These are phyloP conservation scores for Teratosphaeria viscida DNA, from an alignment of 2,329 filamentous ascomycete genomes.

Conservation along the genomic window DNA sequence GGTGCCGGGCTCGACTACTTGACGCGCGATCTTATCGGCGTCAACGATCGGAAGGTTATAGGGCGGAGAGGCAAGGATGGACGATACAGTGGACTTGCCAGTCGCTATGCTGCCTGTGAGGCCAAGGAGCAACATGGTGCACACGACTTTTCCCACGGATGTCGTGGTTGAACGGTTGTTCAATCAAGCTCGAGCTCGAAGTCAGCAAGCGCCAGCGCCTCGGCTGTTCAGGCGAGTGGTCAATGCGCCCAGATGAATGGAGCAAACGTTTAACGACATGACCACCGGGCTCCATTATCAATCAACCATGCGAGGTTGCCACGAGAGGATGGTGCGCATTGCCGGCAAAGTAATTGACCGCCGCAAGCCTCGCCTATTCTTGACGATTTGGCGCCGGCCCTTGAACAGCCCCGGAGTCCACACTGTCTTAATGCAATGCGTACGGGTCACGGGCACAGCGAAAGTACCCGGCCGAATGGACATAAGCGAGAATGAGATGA, in stretches of 20 bases:
- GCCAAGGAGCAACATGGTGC: slow-evolving; percentile 81
- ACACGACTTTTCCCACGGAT: not conserved
- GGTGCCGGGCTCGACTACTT: slow-evolving; percentile 90
- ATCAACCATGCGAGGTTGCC: not conserved
- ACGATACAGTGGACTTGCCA: slow-evolving; percentile 92
- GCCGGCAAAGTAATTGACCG: not conserved
- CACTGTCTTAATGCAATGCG: not conserved
- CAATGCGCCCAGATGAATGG: not conserved
- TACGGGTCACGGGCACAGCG: not conserved
- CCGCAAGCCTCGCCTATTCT: not conserved
- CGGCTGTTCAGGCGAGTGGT: not conserved
- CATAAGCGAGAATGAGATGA: not conserved
- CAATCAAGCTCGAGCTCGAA: not conserved
- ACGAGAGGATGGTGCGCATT: not conserved
- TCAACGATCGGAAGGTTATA: slow-evolving; percentile 87
- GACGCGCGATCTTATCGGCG: slow-evolving; percentile 80
- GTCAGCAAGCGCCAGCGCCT: not conserved
- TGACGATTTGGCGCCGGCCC: not conserved
- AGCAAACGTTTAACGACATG: not conserved
- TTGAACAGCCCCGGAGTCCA: not conserved
- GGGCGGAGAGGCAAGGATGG: slow-evolving; percentile 66
- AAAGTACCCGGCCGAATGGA: not conserved
- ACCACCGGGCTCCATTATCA: not conserved
- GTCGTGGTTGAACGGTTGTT: not conserved
- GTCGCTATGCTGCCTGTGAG: slow-evolving; percentile 96